A percentile compares a stretch with the other conserved stretches of the same genome.
These are phyloP conservation scores for Talaromyces sp. DNA, from an alignment of 2,329 filamentous ascomycete species.

Conservation along the genomic window DNA sequence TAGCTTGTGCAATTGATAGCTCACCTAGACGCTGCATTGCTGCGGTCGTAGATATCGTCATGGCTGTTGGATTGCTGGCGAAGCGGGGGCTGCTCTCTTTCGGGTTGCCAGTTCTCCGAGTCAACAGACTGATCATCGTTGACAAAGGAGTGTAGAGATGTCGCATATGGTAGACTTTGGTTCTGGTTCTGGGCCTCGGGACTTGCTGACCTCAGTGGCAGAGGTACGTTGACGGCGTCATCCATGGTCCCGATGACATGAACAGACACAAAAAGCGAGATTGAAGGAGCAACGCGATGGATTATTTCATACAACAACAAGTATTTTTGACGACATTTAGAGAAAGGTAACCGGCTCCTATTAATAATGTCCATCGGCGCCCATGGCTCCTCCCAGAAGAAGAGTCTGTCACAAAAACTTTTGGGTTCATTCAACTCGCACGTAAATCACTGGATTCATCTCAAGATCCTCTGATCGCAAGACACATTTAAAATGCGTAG, in stretches of 20 bases:
- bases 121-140: slow-evolving; percentile 5
- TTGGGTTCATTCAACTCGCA: no score
- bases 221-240: slow-evolving; percentile 5
- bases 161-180: neutral
- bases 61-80: neutral
- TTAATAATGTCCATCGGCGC: neutral
- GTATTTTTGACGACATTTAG: no score
- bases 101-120: neutral
- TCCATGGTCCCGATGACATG: neutral
- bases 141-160: slow-evolving; percentile 7
- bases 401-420: no score
- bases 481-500: neutral
- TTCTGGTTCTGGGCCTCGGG: neutral
- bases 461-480: neutral
- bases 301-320: no score
- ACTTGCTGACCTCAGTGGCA: neutral
- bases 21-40: slow-evolving; percentile 1
- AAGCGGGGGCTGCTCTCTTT: neutral
- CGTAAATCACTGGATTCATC: no score
- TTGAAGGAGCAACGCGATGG: neutral
- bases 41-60: slow-evolving; percentile 3
- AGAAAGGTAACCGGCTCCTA: no score
- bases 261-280: neutral
- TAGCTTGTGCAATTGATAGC: neutral
- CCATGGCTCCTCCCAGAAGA: no score